Evolutionary conservation across 495 filamentous ascomycete species (phyloP), one percentile per base, ranked within the genome.

Genomic region (Pyrenula massariospora): DNA sequence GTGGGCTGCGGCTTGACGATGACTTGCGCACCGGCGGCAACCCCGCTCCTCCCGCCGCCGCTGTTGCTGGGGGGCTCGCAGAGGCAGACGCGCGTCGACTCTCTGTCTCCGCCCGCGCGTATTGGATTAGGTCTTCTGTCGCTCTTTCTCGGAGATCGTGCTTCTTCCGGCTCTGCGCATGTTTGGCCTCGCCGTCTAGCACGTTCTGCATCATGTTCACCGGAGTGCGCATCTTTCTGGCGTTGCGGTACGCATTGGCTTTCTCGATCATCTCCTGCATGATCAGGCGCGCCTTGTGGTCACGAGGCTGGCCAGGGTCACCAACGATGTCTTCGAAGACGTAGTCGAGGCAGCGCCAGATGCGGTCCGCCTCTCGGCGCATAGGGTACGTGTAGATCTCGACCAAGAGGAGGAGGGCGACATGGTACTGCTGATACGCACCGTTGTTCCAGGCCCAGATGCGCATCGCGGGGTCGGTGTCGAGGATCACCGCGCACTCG

Each of bases 261-360:
- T 19, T 20, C n/a, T 52, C 50, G 10, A 20, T 20, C 19, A 52
- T 20, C 19, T 52, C 50, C 8, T 8, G 20, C n/a, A 52, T 20
- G n/a, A 52, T 52, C 8, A 24, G 19, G 19, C 50, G 50, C 8
- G 19, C 50, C 20, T 52, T 52, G 8, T 52, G 50, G n/a, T 52
- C 50, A 8, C 50, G n/a, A 8, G 50, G n/a, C 19, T 21, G n/a
- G 50, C 8, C 8, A 24, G 50, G 50, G 22, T 52, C 50, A 15
- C 31, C 31, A 15, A 42, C 15, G 31, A 42, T 42, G 22, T 20
- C 22, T 59, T 59, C 75, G 60, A 87, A 89, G 50, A 86, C 81
- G 63, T 83, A 87, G 62, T 88, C 84, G 11, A 89, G 71, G 57
- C 81, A 85, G 3, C 70, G 66, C 86, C 86, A 89, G 52, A 88